Evolutionary conservation across 2,329 filamentous ascomycete genomes (phyloP).

Genomic region (Sporothrix protearum): DNA sequence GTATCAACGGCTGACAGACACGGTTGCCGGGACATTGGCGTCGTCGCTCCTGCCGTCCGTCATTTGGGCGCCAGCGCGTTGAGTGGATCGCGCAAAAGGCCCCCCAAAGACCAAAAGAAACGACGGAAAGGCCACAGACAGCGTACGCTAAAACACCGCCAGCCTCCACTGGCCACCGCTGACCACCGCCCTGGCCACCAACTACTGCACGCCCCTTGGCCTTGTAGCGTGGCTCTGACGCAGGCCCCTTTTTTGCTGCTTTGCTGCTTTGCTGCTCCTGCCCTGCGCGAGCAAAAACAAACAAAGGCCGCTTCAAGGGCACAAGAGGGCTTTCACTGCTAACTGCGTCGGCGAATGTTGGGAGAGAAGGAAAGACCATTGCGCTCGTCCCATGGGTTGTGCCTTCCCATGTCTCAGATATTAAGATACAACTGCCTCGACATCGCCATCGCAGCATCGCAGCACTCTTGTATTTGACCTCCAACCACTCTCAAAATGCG

Average conservation of each 20-base stretch:
- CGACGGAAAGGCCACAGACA: background rate
- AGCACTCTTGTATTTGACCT: background rate
- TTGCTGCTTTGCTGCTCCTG: background rate
- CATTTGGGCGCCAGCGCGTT: background rate
- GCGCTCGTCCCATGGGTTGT: constrained; percentile 7
- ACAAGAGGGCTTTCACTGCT: background rate
- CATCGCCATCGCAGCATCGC: background rate
- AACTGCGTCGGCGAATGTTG: background rate
- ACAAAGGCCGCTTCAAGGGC: constrained; percentile 8
- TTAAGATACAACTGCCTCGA: background rate
- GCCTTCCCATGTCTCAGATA: background rate
- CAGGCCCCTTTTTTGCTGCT: background rate
- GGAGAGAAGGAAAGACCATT: background rate
- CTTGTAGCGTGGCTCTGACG: constrained; percentile 9
- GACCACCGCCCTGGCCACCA: background rate
- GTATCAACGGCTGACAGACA: background rate
- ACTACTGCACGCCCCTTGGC: constrained; percentile 1
- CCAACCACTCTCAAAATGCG: background rate
- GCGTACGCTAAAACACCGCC: constrained; percentile 6
- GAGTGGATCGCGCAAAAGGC: constrained; percentile 16
- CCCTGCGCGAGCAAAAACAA: background rate
- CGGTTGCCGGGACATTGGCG: constrained; percentile 21
- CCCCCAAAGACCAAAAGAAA: background rate
- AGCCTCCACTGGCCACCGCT: background rate
- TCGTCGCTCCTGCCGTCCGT: constrained; percentile 13